Conservation (phyloP, 2,329 filamentous ascomycete genomes). For the Aspergillus sp. region DNA sequence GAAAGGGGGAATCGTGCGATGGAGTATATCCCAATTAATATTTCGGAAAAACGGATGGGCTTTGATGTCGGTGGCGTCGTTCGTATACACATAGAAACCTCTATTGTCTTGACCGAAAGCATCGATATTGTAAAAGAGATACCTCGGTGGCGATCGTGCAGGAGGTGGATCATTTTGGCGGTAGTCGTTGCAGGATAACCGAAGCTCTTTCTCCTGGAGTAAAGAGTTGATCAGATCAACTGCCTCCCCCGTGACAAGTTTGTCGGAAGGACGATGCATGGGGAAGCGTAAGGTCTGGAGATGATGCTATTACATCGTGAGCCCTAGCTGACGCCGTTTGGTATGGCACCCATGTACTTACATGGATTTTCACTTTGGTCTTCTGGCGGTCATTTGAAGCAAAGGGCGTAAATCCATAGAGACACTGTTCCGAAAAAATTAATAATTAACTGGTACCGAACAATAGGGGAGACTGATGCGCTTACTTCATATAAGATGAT, state of each 20-base stretch:
- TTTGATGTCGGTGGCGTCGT: constrained; percentile 89
- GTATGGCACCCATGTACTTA: constrained; percentile 41
- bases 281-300: constrained; percentile 71
- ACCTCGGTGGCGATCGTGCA: constrained; percentile 28
- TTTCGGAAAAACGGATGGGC: constrained; percentile 80
- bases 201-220: constrained; percentile 70
- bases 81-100: constrained; percentile 70
- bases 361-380: constrained; percentile 83
- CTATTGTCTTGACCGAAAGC: constrained; percentile 41
- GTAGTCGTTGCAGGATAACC: constrained; percentile 76
- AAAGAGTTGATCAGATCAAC: constrained; percentile 73
- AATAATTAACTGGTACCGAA: constrained; percentile 2
- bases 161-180: constrained; percentile 59
- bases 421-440: constrained; percentile 54
- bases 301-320: constrained; percentile 60
- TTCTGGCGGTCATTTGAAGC: constrained; percentile 75
- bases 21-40: constrained; percentile 74
- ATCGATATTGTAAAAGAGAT: constrained; percentile 32
- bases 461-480: neutral
- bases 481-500: constrained; percentile 82
- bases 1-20: constrained; percentile 72
- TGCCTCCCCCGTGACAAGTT: constrained; percentile 66
- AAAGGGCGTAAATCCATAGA: constrained; percentile 91
- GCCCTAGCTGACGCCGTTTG: neutral
- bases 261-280: constrained; percentile 50